These are phyloP conservation scores for Coleophoma eucalyptorum DNA, from an alignment of 2,329 filamentous ascomycete genomes.

Conservation along the genomic window DNA sequence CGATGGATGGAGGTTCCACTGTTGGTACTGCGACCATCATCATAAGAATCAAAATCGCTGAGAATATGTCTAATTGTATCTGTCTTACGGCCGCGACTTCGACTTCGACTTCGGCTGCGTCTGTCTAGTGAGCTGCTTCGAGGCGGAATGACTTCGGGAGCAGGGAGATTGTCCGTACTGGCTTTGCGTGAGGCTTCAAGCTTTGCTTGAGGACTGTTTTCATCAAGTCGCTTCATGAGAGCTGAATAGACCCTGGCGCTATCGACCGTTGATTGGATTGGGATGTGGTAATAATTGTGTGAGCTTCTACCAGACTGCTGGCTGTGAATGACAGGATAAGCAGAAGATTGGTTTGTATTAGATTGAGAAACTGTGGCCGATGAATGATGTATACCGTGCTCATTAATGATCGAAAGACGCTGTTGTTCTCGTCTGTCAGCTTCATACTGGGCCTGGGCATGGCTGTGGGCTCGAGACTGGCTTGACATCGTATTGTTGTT, in stretches of 20 bases:
- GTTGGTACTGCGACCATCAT: not conserved
- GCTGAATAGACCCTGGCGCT: constrained; percentile 61
- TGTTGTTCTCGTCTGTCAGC: constrained; percentile 44
- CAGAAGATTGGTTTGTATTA: constrained; percentile 21
- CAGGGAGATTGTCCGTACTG: constrained; percentile 12
- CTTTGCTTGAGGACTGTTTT: constrained; percentile 29
- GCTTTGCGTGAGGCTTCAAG: constrained; percentile 12
- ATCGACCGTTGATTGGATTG: constrained; percentile 34
- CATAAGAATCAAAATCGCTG: constrained; percentile 1
- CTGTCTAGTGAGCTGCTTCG: constrained; percentile 13
- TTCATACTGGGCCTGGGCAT: constrained; percentile 8
- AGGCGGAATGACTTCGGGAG: constrained; percentile 4
- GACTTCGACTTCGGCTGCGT: not conserved
- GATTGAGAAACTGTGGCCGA: constrained; percentile 32
- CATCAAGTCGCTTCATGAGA: constrained; percentile 52
- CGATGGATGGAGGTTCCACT: not conserved
- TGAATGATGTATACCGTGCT: constrained; percentile 42
- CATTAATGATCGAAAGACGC: constrained; percentile 61
- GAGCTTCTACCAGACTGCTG: constrained; percentile 12
- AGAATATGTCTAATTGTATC: constrained; percentile 21
- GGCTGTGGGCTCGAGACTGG: constrained; percentile 26
- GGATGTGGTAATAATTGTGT: constrained; percentile 4
- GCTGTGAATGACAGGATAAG: constrained; percentile 14
- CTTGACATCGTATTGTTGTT: constrained; percentile 50
- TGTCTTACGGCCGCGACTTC: constrained; percentile 6